Percentiles rank a stretch among this genome's conserved stretches.
These are phyloP conservation scores for Lithospermum erythrorhizon DNA, from an alignment of 257 asterid genomes.

Conservation along the genomic window DNA sequence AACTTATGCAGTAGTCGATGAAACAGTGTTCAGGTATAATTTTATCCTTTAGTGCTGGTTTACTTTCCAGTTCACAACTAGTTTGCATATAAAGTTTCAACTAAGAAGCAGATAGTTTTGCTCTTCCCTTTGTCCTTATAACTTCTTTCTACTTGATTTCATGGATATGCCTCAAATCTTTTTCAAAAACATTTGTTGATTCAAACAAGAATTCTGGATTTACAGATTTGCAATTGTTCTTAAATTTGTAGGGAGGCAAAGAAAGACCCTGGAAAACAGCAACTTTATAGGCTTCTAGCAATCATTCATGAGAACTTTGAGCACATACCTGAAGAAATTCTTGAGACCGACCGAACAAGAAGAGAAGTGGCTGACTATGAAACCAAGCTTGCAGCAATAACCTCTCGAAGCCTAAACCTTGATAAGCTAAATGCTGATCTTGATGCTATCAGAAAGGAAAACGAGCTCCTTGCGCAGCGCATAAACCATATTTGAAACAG, in stretches of 20 bases:
- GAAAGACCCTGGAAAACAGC: conserved; percentile 48
- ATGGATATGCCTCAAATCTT: no score
- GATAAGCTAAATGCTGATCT: conserved; percentile 58
- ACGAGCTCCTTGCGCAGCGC: conserved; percentile 42
- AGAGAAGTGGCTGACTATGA: conserved; percentile 57
- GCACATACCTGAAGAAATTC: conserved; percentile 50
- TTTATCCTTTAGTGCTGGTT: neutral
- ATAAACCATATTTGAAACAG: conserved; percentile 11
- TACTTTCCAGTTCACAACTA: neutral
- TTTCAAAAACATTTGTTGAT: no score
- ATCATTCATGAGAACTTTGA: conserved; percentile 59
- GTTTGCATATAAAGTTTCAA: neutral
- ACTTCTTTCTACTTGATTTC: no score
- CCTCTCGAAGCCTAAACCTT: conserved; percentile 39
- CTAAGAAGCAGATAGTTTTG: no score
- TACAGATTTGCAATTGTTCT: neutral
- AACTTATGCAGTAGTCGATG: conserved; percentile 58
- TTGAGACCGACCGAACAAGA: conserved; percentile 44
- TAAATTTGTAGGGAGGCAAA: conserved; percentile 54
- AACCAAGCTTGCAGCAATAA: conserved; percentile 45
- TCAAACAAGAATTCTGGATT: neutral
- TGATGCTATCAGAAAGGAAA: conserved; percentile 57
- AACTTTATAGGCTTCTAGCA: conserved; percentile 56
- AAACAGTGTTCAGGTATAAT: conserved; percentile 61
- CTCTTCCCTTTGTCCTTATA: no score